Conservation (phyloP, 176 grass and related monocot species). For the Thalia dealbata region DNA sequence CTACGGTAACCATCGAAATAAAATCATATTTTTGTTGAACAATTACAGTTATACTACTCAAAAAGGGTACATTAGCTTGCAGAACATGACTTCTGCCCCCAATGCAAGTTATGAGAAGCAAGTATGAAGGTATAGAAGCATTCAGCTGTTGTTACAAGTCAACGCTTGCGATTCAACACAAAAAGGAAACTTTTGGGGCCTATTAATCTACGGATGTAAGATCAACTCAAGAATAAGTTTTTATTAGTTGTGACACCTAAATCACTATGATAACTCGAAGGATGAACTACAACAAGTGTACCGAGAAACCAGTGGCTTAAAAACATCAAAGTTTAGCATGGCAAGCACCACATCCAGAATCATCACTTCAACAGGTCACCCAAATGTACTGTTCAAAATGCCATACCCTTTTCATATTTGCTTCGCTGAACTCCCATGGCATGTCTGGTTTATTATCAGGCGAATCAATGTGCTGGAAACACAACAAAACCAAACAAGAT, state of each 20-base stretch:
- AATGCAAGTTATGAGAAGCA: neutral
- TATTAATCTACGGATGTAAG: neutral
- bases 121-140: neutral
- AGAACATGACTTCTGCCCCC: neutral
- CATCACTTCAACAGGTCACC: neutral
- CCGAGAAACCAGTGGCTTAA: too few species aligned
- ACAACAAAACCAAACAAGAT: conserved; percentile 16
- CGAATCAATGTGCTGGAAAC: conserved; percentile 71
- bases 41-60: neutral
- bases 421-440: conserved; percentile 64
- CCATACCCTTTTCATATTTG: conserved; percentile 70
- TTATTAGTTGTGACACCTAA: neutral
- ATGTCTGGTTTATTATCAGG: conserved; percentile 62
- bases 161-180: neutral
- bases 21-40: neutral
- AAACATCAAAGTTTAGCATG: too few species aligned
- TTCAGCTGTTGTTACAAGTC: neutral
- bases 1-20: neutral
- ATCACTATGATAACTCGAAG: neutral
- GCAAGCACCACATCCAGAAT: neutral
- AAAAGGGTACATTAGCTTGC: neutral
- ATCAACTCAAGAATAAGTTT: neutral
- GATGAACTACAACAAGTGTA: neutral
- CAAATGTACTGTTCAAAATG: neutral
- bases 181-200: neutral